phyloP scores from a whole-genome alignment of 495 filamentous ascomycete genomes.

The Hypoxylon intermedium region DNA sequence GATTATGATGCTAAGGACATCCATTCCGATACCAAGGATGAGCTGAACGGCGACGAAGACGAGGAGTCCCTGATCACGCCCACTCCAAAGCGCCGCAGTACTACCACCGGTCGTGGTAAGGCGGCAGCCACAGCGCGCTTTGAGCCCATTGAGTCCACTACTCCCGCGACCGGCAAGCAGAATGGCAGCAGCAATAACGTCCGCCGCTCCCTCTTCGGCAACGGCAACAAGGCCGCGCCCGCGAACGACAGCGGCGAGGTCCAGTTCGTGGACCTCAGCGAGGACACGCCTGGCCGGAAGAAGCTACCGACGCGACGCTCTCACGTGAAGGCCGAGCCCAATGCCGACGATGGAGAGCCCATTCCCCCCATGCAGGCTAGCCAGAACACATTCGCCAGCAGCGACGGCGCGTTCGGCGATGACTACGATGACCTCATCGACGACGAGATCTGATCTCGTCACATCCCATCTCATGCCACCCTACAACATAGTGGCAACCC shows the following conservation, averaged over 20 bases:
- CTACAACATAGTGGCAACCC: too few species aligned
- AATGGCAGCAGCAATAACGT: not conserved
- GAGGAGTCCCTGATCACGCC: constrained; percentile 30
- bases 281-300: not conserved
- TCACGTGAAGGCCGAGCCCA: constrained; percentile 15
- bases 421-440: constrained; percentile 16
- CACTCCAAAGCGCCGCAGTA: constrained; percentile 26
- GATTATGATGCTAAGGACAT: constrained; percentile 37
- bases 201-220: constrained; percentile 27
- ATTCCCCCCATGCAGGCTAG: too few species aligned
- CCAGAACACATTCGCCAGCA: not conserved
- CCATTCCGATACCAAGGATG: constrained; percentile 36
- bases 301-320: not conserved
- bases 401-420: not conserved
- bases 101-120: constrained; percentile 6
- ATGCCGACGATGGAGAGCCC: not conserved
- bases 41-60: constrained; percentile 34
- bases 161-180: not conserved
- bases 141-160: not conserved
- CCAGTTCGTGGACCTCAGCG: not conserved
- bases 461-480: too few species aligned
- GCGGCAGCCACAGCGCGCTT: not conserved
- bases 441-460: constrained; percentile 21
- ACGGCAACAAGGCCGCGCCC: not conserved
- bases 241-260: not conserved